These are phyloP conservation scores for Candida pini DNA, from an alignment of 805 yeast species.

Conservation along the genomic window DNA sequence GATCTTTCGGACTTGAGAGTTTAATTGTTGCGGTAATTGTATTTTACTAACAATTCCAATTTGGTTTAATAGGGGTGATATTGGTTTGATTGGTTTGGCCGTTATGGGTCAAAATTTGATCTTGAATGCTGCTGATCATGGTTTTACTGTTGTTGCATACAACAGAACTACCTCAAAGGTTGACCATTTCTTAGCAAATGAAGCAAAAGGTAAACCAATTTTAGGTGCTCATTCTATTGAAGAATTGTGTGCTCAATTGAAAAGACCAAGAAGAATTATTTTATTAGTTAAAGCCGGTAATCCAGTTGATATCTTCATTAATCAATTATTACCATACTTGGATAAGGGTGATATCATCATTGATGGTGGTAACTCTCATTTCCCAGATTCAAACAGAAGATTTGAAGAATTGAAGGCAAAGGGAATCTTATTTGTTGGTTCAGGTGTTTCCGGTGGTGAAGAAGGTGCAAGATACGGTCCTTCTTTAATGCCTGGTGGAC, in stretches of 20 bases:
- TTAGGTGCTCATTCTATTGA: slow-evolving; percentile 91
- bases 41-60: slow-evolving; percentile 13
- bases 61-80: slow-evolving; percentile 65
- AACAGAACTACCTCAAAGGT: slow-evolving; percentile 97
- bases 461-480: slow-evolving; percentile 99
- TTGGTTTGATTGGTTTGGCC: slow-evolving; percentile 99
- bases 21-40: neutral
- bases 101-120: slow-evolving; percentile 99
- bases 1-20: neutral
- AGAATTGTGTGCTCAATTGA: slow-evolving; percentile 82
- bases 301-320: slow-evolving; percentile 89
- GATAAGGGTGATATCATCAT: slow-evolving; percentile 97
- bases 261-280: slow-evolving; percentile 95
- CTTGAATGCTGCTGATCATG: slow-evolving; percentile 97
- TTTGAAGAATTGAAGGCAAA: slow-evolving; percentile 78
- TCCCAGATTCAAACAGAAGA: slow-evolving; percentile 98
- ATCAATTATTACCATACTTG: slow-evolving; percentile 81
- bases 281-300: slow-evolving; percentile 93
- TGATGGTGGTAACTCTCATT: slow-evolving; percentile 99
- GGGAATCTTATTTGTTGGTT: slow-evolving; percentile 92
- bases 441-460: slow-evolving; percentile 99
- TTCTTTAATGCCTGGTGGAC: slow-evolving; percentile 99
- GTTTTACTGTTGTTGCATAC: slow-evolving; percentile 95
- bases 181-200: slow-evolving; percentile 86
- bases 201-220: slow-evolving; percentile 96